phyloP scores from a whole-genome alignment of 1,284 basidiomycete species.

The Cutaneotrichosporon cutaneum region DNA sequence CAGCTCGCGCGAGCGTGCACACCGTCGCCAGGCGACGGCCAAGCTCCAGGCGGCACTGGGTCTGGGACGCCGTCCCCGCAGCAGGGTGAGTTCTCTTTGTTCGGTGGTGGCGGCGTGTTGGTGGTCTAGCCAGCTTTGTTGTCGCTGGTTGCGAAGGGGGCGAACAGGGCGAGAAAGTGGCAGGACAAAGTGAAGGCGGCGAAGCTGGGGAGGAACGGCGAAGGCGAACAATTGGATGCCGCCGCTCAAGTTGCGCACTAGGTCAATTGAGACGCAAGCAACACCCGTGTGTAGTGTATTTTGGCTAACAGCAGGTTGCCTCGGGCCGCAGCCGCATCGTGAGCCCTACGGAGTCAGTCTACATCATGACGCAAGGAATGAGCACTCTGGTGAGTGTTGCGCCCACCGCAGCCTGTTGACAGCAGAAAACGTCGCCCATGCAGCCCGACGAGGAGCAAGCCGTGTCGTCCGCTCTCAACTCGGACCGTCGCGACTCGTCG shows the following conservation, averaged over 20 bases:
- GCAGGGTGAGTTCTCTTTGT: not conserved
- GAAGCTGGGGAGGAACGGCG: not conserved
- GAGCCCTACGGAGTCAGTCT: conserved; percentile 1
- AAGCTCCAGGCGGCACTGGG: not conserved
- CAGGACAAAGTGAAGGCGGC: not conserved
- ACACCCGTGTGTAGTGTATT: not conserved
- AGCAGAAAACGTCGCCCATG: not conserved
- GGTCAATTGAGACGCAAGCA: not conserved
- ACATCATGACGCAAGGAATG: not conserved
- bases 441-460: not conserved
- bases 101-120: not conserved
- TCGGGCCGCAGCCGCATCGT: not conserved
- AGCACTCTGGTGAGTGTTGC: not conserved
- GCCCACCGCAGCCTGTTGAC: not conserved
- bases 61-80: not conserved
- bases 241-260: not conserved
- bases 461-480: not conserved
- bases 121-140: not conserved
- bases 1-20: not conserved
- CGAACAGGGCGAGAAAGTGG: not conserved
- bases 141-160: too few relatives aligned
- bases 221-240: not conserved
- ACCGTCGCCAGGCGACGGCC: not conserved
- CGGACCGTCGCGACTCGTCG: not conserved
- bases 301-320: not conserved